Conservation (phyloP, 768 basidiomycete genomes). For the Mycena kentingensis region DNA sequence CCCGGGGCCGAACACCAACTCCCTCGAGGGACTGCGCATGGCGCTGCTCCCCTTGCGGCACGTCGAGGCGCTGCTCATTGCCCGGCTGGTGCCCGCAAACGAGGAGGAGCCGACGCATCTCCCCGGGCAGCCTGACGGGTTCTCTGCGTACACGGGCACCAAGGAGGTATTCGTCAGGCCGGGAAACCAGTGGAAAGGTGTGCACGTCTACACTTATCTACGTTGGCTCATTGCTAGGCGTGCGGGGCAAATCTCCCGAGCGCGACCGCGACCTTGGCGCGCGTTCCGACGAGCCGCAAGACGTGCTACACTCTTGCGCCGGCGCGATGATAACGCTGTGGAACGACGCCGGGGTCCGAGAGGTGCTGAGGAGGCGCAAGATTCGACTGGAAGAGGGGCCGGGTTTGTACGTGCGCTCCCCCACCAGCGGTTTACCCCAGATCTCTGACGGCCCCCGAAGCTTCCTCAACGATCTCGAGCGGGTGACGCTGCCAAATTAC, state of each 20-base stretch:
- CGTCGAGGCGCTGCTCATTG: slow-evolving; percentile 68
- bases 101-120: slow-evolving; percentile 59
- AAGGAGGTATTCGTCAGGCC: slow-evolving; percentile 67
- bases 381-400: slow-evolving; percentile 70
- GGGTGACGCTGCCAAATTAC: slow-evolving; percentile 64
- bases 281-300: slow-evolving; percentile 55
- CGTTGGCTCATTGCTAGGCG: not conserved
- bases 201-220: slow-evolving; percentile 10
- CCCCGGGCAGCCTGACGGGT: slow-evolving; percentile 22
- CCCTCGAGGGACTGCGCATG: slow-evolving; percentile 4
- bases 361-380: slow-evolving; percentile 56
- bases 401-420: slow-evolving; percentile 63
- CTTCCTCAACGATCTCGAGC: slow-evolving; percentile 68
- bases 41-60: slow-evolving; percentile 63
- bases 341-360: slow-evolving; percentile 61
- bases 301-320: slow-evolving; percentile 57
- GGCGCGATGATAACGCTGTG: slow-evolving; percentile 71
- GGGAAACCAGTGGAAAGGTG: slow-evolving; percentile 66
- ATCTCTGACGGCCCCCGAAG: slow-evolving; percentile 43
- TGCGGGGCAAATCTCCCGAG: not conserved
- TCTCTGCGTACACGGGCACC: slow-evolving; percentile 26
- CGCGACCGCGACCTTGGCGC: slow-evolving; percentile 1
- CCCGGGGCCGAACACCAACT: not conserved
- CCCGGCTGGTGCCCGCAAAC: slow-evolving; percentile 66
- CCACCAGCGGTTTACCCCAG: not conserved